A percentile compares a stretch with the other conserved stretches of the same genome.
phyloP scores from a whole-genome alignment of 1,139 yeast species.

The Pneumocystis murina region DNA sequence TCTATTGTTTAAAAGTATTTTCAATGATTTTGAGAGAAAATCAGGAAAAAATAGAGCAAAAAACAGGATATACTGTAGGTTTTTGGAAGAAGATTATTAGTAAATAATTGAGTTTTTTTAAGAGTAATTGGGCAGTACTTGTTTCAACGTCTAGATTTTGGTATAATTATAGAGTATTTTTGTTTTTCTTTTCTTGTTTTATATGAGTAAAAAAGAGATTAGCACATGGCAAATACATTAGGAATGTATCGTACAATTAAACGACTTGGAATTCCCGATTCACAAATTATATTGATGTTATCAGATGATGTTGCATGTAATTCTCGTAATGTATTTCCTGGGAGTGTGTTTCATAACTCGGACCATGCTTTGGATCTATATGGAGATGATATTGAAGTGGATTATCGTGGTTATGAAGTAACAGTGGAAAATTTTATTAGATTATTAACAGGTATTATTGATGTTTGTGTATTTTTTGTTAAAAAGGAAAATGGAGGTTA shows the following conservation, averaged over 20 bases:
- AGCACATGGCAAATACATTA: conserved; percentile 87
- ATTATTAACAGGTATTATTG: conserved; percentile 48
- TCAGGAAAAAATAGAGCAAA: background rate
- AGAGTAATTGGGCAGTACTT: conserved; percentile 81
- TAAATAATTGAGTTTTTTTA: background rate
- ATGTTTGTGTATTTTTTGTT: background rate
- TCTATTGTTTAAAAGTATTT: background rate
- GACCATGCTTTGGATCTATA: conserved; percentile 88
- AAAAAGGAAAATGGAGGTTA: conserved; percentile 1
- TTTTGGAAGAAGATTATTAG: background rate
- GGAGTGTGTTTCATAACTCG: conserved; percentile 85
- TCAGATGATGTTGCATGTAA: conserved; percentile 96
- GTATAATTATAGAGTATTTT: conserved; percentile 64
- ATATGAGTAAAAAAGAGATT: background rate
- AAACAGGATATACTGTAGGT: background rate
- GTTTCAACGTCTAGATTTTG: conserved; percentile 94
- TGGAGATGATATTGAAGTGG: conserved; percentile 91
- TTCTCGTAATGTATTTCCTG: conserved; percentile 90
- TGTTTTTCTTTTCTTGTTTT: background rate
- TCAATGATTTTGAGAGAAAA: background rate
- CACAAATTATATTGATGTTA: conserved; percentile 88
- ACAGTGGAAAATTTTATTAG: conserved; percentile 92
- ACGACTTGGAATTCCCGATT: conserved; percentile 90
- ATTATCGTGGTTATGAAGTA: conserved; percentile 92
- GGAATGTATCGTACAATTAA: conserved; percentile 92